Conservation (phyloP, 2,329 filamentous ascomycete species). For the Ceratocystis harringtonii region DNA sequence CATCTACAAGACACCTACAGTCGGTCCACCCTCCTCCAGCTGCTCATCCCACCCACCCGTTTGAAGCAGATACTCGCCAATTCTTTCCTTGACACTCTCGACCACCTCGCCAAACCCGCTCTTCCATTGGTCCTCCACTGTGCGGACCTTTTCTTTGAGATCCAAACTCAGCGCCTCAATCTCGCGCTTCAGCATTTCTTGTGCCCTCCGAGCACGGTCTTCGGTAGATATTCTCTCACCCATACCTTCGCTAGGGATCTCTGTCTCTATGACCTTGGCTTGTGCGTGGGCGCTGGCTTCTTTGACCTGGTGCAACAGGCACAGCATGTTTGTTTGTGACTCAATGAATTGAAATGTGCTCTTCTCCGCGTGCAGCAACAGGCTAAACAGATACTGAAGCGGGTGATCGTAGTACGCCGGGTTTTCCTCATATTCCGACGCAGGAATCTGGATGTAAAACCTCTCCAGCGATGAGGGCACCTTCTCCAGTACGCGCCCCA, state of each 20-base stretch:
- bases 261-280: constrained; percentile 50
- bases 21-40: constrained; percentile 37
- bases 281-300: constrained; percentile 59
- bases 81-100: constrained; percentile 54
- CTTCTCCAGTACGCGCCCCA: constrained; percentile 64
- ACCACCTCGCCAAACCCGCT: constrained; percentile 72
- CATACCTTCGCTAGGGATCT: constrained; percentile 28
- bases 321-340: constrained; percentile 78
- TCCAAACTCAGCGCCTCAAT: constrained; percentile 62
- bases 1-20: constrained; percentile 32
- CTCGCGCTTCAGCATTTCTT: constrained; percentile 49
- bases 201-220: constrained; percentile 30
- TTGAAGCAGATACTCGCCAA: constrained; percentile 56
- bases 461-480: constrained; percentile 46
- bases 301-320: constrained; percentile 79
- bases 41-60: constrained; percentile 82
- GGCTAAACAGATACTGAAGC: constrained; percentile 74
- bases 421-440: constrained; percentile 70
- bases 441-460: constrained; percentile 65
- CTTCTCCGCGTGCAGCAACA: constrained; percentile 78
- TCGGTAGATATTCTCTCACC: constrained; percentile 24
- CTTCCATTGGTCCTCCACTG: constrained; percentile 82
- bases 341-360: constrained; percentile 96
- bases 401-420: constrained; percentile 67
- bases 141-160: constrained; percentile 80